These are phyloP conservation scores for Inonotus obliquus DNA, from an alignment of 1,284 basidiomycete genomes.

Conservation along the genomic window DNA sequence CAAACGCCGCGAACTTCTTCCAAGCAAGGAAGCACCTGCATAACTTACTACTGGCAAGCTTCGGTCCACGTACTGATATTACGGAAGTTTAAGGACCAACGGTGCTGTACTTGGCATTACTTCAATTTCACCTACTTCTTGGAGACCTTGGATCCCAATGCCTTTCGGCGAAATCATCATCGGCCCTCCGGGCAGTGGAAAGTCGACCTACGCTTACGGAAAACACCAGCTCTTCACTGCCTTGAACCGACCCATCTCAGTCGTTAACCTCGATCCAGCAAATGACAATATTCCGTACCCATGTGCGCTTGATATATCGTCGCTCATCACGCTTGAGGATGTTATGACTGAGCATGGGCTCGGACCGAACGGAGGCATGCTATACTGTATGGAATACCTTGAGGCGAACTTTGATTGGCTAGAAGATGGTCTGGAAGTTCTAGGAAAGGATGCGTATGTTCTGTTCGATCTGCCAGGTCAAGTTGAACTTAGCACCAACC, in stretches of 20 bases:
- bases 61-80: too few species aligned
- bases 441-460: constrained; percentile 76
- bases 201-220: constrained; percentile 92
- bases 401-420: constrained; percentile 97
- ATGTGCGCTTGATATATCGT: constrained; percentile 82
- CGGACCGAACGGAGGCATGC: constrained; percentile 95
- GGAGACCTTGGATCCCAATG: constrained; percentile 45
- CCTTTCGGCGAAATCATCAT: constrained; percentile 86
- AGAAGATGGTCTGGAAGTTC: constrained; percentile 62
- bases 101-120: too few species aligned
- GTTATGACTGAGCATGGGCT: constrained; percentile 85
- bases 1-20: too few species aligned
- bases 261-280: constrained; percentile 96
- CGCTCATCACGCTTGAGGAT: constrained; percentile 84
- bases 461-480: constrained; percentile 97
- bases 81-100: too few species aligned
- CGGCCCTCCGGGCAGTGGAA: constrained; percentile 90
- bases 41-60: too few species aligned
- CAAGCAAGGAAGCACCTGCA: too few species aligned
- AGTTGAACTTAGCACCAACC: constrained; percentile 96
- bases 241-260: constrained; percentile 77
- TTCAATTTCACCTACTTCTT: too few species aligned
- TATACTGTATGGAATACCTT: constrained; percentile 97
- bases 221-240: constrained; percentile 91
- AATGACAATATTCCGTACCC: constrained; percentile 90